These are phyloP conservation scores for Blastobotrys chiropterorum DNA, from an alignment of 805 yeast species.

Conservation along the genomic window DNA sequence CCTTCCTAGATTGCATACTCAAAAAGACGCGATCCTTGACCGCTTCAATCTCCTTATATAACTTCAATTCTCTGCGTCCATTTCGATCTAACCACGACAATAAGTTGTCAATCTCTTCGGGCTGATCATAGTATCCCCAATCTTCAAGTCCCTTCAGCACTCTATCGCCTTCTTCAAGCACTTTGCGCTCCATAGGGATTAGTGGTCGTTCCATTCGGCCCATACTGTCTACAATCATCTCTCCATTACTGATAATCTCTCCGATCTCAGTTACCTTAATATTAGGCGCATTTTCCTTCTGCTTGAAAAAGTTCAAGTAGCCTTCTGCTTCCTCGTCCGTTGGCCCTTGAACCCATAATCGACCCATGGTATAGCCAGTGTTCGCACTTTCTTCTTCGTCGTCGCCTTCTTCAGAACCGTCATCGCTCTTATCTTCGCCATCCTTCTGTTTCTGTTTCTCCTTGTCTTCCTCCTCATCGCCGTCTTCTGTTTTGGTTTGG, in stretches of 20 bases:
- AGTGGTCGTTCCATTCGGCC: slow-evolving; percentile 4
- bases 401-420: slow-evolving; percentile 40
- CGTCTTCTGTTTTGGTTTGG: slow-evolving; percentile 9
- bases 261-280: slow-evolving; percentile 6
- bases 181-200: slow-evolving; percentile 43
- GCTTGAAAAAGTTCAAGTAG: slow-evolving; percentile 24
- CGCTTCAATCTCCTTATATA: slow-evolving; percentile 53
- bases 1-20: slow-evolving; percentile 52
- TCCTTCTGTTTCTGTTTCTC: slow-evolving; percentile 3
- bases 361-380: slow-evolving; percentile 62
- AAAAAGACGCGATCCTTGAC: slow-evolving; percentile 47
- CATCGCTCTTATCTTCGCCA: slow-evolving; percentile 31
- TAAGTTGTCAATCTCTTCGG: slow-evolving; percentile 50
- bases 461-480: slow-evolving; percentile 8
- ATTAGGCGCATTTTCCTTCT: background rate
- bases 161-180: slow-evolving; percentile 60
- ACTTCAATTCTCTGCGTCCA: slow-evolving; percentile 65
- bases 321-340: slow-evolving; percentile 39
- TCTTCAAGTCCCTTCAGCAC: slow-evolving; percentile 43
- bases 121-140: slow-evolving; percentile 68
- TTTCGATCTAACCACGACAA: slow-evolving; percentile 64
- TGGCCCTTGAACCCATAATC: slow-evolving; percentile 92
- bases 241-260: slow-evolving; percentile 2
- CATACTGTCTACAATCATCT: slow-evolving; percentile 7
- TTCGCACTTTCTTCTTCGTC: slow-evolving; percentile 26